phyloP scores from a whole-genome alignment of 2,329 filamentous ascomycete genomes.

The Neopestalotiopsis sp. region DNA sequence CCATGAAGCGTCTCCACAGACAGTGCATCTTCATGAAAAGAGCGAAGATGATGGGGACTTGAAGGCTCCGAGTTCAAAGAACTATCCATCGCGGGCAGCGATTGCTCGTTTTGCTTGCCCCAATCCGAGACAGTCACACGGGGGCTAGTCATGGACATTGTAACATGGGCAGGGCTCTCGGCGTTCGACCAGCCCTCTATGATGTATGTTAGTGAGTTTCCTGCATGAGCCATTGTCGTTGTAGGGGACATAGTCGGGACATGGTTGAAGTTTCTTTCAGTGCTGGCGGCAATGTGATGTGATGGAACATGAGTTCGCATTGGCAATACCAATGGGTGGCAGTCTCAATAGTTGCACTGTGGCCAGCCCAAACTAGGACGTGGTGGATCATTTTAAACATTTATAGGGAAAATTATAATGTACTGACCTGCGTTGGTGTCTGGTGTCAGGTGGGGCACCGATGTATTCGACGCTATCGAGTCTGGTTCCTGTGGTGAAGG shows the following conservation, averaged over 20 bases:
- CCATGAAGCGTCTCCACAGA: slow-evolving; percentile 28
- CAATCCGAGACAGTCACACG: slow-evolving; percentile 62
- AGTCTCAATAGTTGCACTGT: too few species aligned
- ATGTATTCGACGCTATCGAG: slow-evolving; percentile 36
- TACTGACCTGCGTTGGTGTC: slow-evolving; percentile 44
- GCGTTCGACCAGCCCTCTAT: slow-evolving; percentile 54
- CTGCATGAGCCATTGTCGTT: not conserved
- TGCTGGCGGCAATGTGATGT: not conserved
- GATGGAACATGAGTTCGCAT: not conserved
- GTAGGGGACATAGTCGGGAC: not conserved
- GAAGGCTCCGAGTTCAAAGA: slow-evolving; percentile 40
- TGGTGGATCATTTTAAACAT: not conserved
- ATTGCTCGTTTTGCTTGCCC: slow-evolving; percentile 46
- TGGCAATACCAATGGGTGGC: not conserved
- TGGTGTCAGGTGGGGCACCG: slow-evolving; percentile 51
- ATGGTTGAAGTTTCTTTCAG: not conserved
- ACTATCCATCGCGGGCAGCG: slow-evolving; percentile 45
- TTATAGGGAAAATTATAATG: not conserved
- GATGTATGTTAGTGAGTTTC: not conserved
- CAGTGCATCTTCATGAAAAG: slow-evolving; percentile 45
- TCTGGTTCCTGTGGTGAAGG: slow-evolving; percentile 32
- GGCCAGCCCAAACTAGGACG: not conserved
- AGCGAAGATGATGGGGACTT: slow-evolving; percentile 40
- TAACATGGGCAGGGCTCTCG: slow-evolving; percentile 47
- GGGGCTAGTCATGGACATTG: slow-evolving; percentile 54